These are phyloP conservation scores for Rhodotorula sp. DNA, from an alignment of 1,284 basidiomycete genomes.

Conservation along the genomic window DNA sequence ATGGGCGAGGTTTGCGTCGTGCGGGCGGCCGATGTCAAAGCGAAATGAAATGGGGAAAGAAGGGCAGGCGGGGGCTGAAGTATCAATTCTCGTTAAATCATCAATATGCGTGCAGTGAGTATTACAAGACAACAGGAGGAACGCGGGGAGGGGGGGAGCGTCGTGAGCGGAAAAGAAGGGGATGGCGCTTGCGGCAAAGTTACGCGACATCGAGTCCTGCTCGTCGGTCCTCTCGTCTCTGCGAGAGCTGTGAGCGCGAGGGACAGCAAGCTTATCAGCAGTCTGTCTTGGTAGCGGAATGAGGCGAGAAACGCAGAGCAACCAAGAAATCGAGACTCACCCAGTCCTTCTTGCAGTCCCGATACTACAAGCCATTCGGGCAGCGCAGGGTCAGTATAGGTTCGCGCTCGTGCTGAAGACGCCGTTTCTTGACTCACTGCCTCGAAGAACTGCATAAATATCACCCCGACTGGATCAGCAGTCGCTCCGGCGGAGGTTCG, in stretches of 20 bases:
- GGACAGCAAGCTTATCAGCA: not conserved
- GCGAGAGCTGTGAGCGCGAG: constrained; percentile 22
- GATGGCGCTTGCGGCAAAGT: not conserved
- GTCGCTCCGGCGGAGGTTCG: not conserved
- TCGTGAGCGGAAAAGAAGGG: not conserved
- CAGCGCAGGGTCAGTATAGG: not conserved
- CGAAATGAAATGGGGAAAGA: too few relatives aligned
- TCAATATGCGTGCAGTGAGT: not conserved
- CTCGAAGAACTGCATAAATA: constrained; percentile 30
- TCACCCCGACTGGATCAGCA: not conserved
- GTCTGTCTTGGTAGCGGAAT: not conserved
- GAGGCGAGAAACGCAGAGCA: too few relatives aligned
- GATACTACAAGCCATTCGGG: constrained; percentile 18
- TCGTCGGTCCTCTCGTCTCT: constrained; percentile 35
- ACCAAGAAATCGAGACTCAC: constrained; percentile 9
- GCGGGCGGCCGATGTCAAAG: too few relatives aligned
- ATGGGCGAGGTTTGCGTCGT: not conserved
- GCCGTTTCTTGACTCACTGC: constrained; percentile 15
- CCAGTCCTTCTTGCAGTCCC: constrained; percentile 39
- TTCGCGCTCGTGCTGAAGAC: not conserved
- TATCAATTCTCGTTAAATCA: not conserved
- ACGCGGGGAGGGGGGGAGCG: not conserved
- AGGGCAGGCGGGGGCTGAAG: too few relatives aligned
- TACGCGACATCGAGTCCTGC: constrained; percentile 33
- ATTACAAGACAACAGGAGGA: not conserved